Percentiles rank a stretch among this genome's conserved stretches.
phyloP scores from a whole-genome alignment of 1,139 yeast genomes.

The Hyphopichia pseudoburtonii region DNA sequence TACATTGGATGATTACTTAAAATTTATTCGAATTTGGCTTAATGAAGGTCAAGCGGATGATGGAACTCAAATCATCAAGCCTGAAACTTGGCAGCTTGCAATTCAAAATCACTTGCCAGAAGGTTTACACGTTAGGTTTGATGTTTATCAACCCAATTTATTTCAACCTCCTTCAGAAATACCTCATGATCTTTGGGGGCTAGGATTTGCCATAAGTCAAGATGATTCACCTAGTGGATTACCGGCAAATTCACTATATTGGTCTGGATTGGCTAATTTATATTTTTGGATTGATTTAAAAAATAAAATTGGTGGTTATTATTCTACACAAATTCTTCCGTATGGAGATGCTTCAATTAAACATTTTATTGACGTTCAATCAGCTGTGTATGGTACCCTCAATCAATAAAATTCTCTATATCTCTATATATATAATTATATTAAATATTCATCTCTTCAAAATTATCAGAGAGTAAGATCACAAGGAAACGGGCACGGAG shows the following conservation, averaged over 20 bases:
- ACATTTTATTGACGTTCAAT: too few species aligned
- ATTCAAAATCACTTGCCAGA: conserved; percentile 19
- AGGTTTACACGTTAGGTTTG: conserved; percentile 8
- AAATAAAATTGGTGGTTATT: conserved; percentile 29
- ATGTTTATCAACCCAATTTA: too few species aligned
- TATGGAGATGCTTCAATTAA: conserved; percentile 20
- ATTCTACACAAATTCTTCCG: conserved; percentile 28
- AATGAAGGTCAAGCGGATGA: conserved; percentile 32
- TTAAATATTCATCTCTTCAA: too few species aligned
- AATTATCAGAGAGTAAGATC: too few species aligned
- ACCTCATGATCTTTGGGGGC: conserved; percentile 8
- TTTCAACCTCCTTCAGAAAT: background rate
- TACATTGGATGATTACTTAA: conserved; percentile 30
- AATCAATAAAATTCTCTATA: too few species aligned
- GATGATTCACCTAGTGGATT: conserved; percentile 25
- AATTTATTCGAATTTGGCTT: conserved; percentile 29
- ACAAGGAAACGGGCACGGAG: too few species aligned
- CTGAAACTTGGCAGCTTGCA: conserved; percentile 23
- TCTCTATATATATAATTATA: too few species aligned
- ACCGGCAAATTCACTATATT: conserved; percentile 25
- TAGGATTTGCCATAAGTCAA: conserved; percentile 10
- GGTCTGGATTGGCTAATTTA: conserved; percentile 35
- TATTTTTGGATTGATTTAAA: conserved; percentile 35
- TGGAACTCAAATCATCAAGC: conserved; percentile 23
- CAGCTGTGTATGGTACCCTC: too few species aligned